Conservation (phyloP, 768 basidiomycete species). For the Cystobasidium onofrii region DNA sequence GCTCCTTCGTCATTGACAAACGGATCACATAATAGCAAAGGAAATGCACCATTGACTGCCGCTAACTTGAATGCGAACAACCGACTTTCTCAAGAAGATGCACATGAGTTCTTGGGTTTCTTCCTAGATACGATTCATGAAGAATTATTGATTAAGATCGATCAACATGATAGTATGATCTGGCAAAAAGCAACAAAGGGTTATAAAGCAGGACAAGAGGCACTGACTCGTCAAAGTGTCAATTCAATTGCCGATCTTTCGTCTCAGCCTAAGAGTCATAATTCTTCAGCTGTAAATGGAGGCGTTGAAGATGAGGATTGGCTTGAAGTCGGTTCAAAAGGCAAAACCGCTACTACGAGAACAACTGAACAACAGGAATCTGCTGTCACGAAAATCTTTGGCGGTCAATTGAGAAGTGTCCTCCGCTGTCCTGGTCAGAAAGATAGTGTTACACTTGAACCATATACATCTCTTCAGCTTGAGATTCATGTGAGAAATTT, state of each 20-base stretch:
- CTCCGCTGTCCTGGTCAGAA: constrained; percentile 66
- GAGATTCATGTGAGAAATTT: constrained; percentile 65
- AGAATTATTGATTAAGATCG: constrained; percentile 56
- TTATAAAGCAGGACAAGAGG: constrained; percentile 13
- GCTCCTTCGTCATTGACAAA: background rate
- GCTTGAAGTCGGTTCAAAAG: constrained; percentile 87
- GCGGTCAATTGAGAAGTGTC: constrained; percentile 80
- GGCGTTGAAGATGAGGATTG: constrained; percentile 54
- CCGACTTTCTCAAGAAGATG: constrained; percentile 93
- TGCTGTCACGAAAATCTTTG: constrained; percentile 84
- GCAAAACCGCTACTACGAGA: constrained; percentile 68
- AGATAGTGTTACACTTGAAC: constrained; percentile 81
- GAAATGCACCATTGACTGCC: constrained; percentile 1
- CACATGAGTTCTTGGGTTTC: constrained; percentile 97
- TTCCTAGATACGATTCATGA: constrained; percentile 91
- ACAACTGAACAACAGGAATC: constrained; percentile 71
- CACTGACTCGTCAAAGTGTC: constrained; percentile 19
- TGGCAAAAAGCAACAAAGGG: constrained; percentile 26
- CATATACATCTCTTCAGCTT: constrained; percentile 77
- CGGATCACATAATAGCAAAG: background rate
- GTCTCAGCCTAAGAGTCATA: background rate
- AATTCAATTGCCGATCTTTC: constrained; percentile 19
- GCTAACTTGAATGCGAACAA: constrained; percentile 43
- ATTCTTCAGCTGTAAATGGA: constrained; percentile 1
- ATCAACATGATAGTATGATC: constrained; percentile 29